Evolutionary conservation across 2,329 filamentous ascomycete species (phyloP).

Genomic region (Cladosporium sp.): DNA sequence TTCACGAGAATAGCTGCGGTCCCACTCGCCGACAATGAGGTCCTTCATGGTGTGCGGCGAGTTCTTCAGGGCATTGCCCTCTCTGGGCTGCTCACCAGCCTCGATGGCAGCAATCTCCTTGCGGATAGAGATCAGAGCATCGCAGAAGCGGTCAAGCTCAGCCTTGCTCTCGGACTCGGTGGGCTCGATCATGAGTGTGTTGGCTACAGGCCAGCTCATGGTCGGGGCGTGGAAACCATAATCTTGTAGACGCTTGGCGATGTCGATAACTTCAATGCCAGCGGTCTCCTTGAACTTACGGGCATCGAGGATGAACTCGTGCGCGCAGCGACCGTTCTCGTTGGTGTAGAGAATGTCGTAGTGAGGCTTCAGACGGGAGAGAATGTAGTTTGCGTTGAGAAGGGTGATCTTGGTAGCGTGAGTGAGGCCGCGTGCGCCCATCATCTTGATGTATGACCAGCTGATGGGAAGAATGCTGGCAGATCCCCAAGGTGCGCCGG

Average conservation of each 20-base stretch:
- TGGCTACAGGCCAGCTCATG: conserved; percentile 94
- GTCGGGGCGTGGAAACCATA: conserved; percentile 97
- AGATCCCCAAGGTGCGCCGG: conserved; percentile 81
- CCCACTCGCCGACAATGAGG: conserved; percentile 74
- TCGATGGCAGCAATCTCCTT: conserved; percentile 82
- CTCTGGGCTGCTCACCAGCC: conserved; percentile 70
- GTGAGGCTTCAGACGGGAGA: conserved; percentile 79
- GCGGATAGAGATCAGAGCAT: conserved; percentile 84
- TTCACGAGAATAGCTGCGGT: conserved; percentile 76
- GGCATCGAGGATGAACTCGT: conserved; percentile 94
- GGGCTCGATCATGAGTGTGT: conserved; percentile 97
- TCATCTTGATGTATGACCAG: conserved; percentile 93
- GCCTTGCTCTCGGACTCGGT: conserved; percentile 91
- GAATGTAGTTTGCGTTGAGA: conserved; percentile 97
- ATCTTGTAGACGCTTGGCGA: conserved; percentile 94
- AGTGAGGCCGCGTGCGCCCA: conserved; percentile 79
- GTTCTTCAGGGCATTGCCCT: conserved; percentile 85
- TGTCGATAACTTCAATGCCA: conserved; percentile 87
- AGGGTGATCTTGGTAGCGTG: conserved; percentile 89
- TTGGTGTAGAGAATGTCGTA: conserved; percentile 96
- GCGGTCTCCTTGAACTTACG: conserved; percentile 80
- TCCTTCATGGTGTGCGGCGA: conserved; percentile 83
- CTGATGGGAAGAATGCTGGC: conserved; percentile 92
- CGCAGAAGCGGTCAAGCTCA: conserved; percentile 90
- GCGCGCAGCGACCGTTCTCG: conserved; percentile 79